phyloP scores from a whole-genome alignment of 2,329 filamentous ascomycete species.

The Monascus ruber region DNA sequence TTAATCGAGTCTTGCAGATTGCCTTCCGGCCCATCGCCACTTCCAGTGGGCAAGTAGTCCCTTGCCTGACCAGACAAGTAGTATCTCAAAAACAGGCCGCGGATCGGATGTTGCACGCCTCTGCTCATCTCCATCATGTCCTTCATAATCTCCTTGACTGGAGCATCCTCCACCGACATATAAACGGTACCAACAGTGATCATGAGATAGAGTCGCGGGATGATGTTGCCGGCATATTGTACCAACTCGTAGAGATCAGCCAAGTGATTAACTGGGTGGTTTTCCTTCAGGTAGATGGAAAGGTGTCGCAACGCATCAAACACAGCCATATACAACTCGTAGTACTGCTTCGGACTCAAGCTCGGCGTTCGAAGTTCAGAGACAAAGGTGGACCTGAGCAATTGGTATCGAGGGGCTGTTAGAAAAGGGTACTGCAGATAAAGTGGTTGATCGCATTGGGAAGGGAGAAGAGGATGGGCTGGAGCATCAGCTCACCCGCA shows the following conservation, averaged over 20 bases:
- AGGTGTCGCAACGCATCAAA: conserved; percentile 96
- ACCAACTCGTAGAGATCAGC: conserved; percentile 96
- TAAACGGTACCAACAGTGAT: conserved; percentile 98
- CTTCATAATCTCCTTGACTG: conserved; percentile 99
- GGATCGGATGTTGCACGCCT: conserved; percentile 91
- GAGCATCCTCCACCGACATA: conserved; percentile 96
- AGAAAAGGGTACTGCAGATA: neutral
- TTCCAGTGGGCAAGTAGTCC: conserved; percentile 71
- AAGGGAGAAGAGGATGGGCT: neutral
- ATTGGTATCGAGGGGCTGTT: conserved; percentile 2
- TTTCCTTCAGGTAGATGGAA: conserved; percentile 91
- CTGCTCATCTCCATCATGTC: conserved; percentile 99
- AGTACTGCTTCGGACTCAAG: conserved; percentile 98
- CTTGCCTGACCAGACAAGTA: conserved; percentile 91
- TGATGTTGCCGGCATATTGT: conserved; percentile 95
- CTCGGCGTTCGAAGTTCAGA: conserved; percentile 97
- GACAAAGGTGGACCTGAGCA: conserved; percentile 77
- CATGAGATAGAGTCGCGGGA: conserved; percentile 95
- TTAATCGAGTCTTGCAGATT: conserved; percentile 96
- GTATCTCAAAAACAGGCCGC: conserved; percentile 88
- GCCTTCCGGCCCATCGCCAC: conserved; percentile 82
- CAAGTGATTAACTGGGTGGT: conserved; percentile 93
- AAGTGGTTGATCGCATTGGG: conserved; percentile 13
- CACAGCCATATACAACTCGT: conserved; percentile 98
- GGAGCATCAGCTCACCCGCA: conserved; percentile 64